Evolutionary conservation across 768 basidiomycete genomes (phyloP).

Genomic region (Lactarius sp.): DNA sequence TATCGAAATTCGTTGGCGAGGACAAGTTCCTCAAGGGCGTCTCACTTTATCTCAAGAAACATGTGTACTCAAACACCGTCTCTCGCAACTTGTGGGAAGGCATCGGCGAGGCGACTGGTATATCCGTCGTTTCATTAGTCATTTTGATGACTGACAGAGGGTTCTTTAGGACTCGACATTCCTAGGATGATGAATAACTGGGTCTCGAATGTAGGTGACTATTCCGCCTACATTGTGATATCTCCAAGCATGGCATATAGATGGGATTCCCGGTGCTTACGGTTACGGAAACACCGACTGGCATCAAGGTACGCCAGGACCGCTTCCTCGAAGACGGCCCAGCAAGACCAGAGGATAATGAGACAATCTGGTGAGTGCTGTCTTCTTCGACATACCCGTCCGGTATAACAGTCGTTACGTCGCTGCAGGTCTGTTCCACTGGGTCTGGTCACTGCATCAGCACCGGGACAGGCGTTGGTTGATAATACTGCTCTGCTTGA

Average conservation of each 20-base stretch:
- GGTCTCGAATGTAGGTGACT: conserved; percentile 62
- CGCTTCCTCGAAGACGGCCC: conserved; percentile 86
- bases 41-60: conserved; percentile 86
- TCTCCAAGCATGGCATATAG: conserved; percentile 28
- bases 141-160: background rate
- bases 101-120: conserved; percentile 67
- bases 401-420: background rate
- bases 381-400: background rate
- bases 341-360: conserved; percentile 74
- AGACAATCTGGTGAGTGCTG: conserved; percentile 70
- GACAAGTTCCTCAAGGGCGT: conserved; percentile 85
- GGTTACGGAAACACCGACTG: conserved; percentile 68
- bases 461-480: conserved; percentile 50
- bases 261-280: conserved; percentile 87
- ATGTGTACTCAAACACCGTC: conserved; percentile 78
- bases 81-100: conserved; percentile 88
- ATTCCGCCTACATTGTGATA: background rate
- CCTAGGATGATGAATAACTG: conserved; percentile 85
- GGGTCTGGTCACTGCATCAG: conserved; percentile 58
- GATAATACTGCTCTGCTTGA: conserved; percentile 62
- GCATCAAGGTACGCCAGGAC: conserved; percentile 81
- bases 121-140: background rate
- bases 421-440: conserved; percentile 71
- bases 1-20: conserved; percentile 83
- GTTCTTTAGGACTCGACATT: conserved; percentile 54